phyloP scores from a whole-genome alignment of 2,329 filamentous ascomycete species.

The Penicillium sp. region DNA sequence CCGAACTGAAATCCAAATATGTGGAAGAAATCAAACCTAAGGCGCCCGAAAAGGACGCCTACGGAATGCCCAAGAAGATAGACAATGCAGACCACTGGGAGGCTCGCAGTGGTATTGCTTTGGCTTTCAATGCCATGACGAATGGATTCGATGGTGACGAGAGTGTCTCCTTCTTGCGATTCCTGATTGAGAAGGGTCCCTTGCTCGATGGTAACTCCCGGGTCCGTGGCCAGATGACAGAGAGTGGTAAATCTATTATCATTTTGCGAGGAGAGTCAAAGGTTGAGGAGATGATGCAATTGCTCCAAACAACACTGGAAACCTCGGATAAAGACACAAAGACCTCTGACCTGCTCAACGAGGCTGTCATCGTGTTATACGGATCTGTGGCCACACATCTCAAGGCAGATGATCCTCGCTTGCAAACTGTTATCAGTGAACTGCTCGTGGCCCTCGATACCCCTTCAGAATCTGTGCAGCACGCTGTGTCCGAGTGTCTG shows the following conservation, averaged over 20 bases:
- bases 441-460: slow-evolving; percentile 85
- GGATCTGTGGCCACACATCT: slow-evolving; percentile 89
- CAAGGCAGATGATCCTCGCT: slow-evolving; percentile 76
- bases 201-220: slow-evolving; percentile 76
- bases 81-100: slow-evolving; percentile 91
- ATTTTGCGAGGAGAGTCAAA: slow-evolving; percentile 75
- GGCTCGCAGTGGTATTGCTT: slow-evolving; percentile 80
- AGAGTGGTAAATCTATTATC: slow-evolving; percentile 80
- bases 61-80: slow-evolving; percentile 89
- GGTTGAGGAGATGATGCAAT: slow-evolving; percentile 86
- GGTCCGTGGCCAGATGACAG: slow-evolving; percentile 87
- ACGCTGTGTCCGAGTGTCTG: slow-evolving; percentile 89
- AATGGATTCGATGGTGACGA: slow-evolving; percentile 65
- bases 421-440: slow-evolving; percentile 83
- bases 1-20: slow-evolving; percentile 69
- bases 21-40: slow-evolving; percentile 76
- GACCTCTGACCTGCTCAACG: slow-evolving; percentile 84
- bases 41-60: slow-evolving; percentile 82
- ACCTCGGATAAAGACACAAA: slow-evolving; percentile 78
- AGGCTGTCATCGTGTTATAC: slow-evolving; percentile 96
- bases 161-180: slow-evolving; percentile 76
- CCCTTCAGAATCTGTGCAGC: slow-evolving; percentile 94
- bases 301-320: slow-evolving; percentile 86
- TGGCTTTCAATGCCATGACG: slow-evolving; percentile 81
- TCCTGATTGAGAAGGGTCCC: slow-evolving; percentile 81